Base-by-base conservation (phyloP, 495 filamentous ascomycete species). In the Lophiostoma macrostomum region DNA sequence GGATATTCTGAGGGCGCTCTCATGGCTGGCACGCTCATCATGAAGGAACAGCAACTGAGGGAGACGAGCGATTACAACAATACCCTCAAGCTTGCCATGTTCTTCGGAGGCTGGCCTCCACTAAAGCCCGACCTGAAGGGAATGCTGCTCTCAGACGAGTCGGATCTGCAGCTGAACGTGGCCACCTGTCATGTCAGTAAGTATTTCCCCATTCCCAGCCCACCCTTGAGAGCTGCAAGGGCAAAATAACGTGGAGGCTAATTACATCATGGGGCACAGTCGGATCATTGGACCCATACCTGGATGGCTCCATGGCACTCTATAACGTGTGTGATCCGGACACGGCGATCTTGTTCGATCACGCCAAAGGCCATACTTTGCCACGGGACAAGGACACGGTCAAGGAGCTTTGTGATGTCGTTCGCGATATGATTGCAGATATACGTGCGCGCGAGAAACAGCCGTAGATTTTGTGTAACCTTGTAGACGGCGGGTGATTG, bases 1-100 rank as follows among this genome's bases (percentile, higher is more conserved):
- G 63, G 36, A 34, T 70, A 81, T 48, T 83, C 80, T 0, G 81
- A 84, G 52, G 82, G 82, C 16, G 81, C 79, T 8, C 75, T 73
- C 0, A 71, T 83, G 5, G 82, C 80, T 0, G 75, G 75, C 39
- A 70, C 49, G 7, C 37, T 23, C 2, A 18, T 37, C 18, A n/a
- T 40, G 24, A 66, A 72, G 11, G 68, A 38, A 67, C 20, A 72
- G 70, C 43, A 71, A 51, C 47, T 49, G 50, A 58, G 57, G 43
- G 60, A 61, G 30, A 60, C 39, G 1, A 79, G 77, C 27, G 44
- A 35, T 11, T 32, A 34, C 27, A 20, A 34, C 11, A 30, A 32
- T 69, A 19, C 67, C 70, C 69, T 82, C 56, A 81, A 80, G 70
- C 76, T 72, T 25, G 80, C 72, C 14, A 61, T 82, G 18, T 76